Evolutionary conservation across 2,329 filamentous ascomycete species (phyloP), one percentile per base, ranked within the genome.

Genomic region (Lachnellula occidentalis): DNA sequence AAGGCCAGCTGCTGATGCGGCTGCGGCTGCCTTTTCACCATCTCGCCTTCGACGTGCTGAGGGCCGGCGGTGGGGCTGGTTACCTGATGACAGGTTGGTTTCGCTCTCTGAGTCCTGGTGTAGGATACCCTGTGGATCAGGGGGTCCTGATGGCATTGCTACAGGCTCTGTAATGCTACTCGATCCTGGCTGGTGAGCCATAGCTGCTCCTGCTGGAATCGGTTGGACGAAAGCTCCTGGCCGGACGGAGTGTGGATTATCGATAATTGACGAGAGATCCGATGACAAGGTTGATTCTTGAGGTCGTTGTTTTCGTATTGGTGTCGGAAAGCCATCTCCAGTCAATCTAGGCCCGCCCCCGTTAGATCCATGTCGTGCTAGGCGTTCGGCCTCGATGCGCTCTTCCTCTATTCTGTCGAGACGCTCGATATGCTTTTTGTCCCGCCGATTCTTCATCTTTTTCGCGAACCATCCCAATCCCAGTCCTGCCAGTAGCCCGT

Each of bases 381-480:
- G 80, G 51, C 82, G 78, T 60, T 84, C 76, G 53, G 85, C 80
- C 69, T 82, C 68, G 5, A 76, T 72, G 34, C 71, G 31, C 77
- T 76, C 48, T 15, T 56, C 51, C 42, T 67, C 59, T 3, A 58
- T 45, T 78, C 78, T 51, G 39, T 65, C 65, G 4, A 63, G 56
- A 73, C 72, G 57, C 65, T 74, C 56, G 73, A 67, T 49, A 21
- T 68, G 63, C 43, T 64, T 64, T 34, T 56, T 64, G 61, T 81
- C 75, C 67, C 76, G 67, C 62, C 82, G 72, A 69, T 83, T 77
- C 61, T 79, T 81, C 68, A 87, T 77, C 67, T 82, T 81, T 72
- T 80, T 85, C 6, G 81, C 80, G 47, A 91, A 72, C 74, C 86
- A 88, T 8, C 86, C 87, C 34, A 87, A 74, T 2, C 86, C 86